phyloP scores from a whole-genome alignment of 2,329 filamentous ascomycete genomes.

The Epichloe brachyelytri region DNA sequence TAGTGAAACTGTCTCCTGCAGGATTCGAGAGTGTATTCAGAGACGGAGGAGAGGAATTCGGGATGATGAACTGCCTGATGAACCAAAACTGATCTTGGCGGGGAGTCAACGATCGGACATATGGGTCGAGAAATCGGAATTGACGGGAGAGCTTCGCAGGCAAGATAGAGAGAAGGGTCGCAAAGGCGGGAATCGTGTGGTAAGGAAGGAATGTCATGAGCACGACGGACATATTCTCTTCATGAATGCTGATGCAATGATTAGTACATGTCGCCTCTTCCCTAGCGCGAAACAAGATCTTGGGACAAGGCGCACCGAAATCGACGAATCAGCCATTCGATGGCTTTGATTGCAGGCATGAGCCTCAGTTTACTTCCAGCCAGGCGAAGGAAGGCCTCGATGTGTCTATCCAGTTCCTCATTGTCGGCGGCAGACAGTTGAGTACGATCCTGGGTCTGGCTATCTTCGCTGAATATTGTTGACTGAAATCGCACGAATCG shows the following conservation, averaged over 20 bases:
- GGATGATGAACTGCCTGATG: constrained; percentile 71
- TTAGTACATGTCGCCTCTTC: constrained; percentile 2
- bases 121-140: constrained; percentile 77
- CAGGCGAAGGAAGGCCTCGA: constrained; percentile 74
- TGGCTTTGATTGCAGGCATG: constrained; percentile 75
- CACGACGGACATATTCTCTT: constrained; percentile 70
- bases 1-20: constrained; percentile 62
- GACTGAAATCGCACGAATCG: constrained; percentile 63
- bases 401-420: constrained; percentile 59
- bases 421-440: constrained; percentile 78
- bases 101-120: constrained; percentile 66
- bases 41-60: constrained; percentile 63
- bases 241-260: constrained; percentile 54
- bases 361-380: constrained; percentile 65
- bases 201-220: constrained; percentile 86
- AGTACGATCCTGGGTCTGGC: constrained; percentile 73
- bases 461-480: constrained; percentile 87
- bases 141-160: constrained; percentile 60
- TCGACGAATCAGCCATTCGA: constrained; percentile 88
- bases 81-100: constrained; percentile 70
- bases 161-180: constrained; percentile 75
- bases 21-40: constrained; percentile 64
- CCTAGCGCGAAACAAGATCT: not conserved
- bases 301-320: constrained; percentile 51
- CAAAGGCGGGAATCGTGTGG: constrained; percentile 74